Base-by-base conservation (phyloP, 805 yeast species). In the Blastobotrys peoriensis region DNA sequence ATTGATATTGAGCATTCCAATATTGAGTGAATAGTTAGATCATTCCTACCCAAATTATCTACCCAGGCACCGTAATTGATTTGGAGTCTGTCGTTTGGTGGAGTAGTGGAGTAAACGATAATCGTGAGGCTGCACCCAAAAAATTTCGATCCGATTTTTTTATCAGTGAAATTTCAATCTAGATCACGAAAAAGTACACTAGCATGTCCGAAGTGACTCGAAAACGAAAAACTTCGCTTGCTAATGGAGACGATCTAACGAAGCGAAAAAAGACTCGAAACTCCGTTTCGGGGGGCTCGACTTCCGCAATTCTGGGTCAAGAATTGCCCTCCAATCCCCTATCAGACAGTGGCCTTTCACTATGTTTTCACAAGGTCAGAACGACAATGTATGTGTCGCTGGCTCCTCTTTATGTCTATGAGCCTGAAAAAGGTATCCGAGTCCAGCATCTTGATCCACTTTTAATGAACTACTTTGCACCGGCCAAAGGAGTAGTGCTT, bases 381-480 rank as follows among this genome's bases (percentile, higher is more conserved):
- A 67, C 83, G 1, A 67, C 78, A 13, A 61, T 93, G 62, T 87
- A 89, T 60, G 79, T 88, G 4, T 87, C 96, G 5, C 62, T 93
- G 43, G 96, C 99, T 3, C 98, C 99, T 43, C 70, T 78, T 43
- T 85, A 81, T 64, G 59, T 80, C 33, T 68, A 71, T 35, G 69
- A 73, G 41, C 95, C 96, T 4, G 60, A 82, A 13, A 78, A 77
- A 48, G 99, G 98, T 35, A 74, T 93, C 51, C 78, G 79, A 62
- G 73, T 79, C 22, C 97, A 91, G 67, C 98, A 93, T 66, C 67
- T 93, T 51, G 96, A 93, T 59, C 88, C 93, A 3, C 69, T 93
- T 64, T 69, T 93, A 23, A 86, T 93, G 95, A 79, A 84, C 35
- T 86, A 83, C 62, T 83, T 76, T 53, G 65, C 76, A 10, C 73